These are phyloP conservation scores for Colletotrichum sp. DNA, from an alignment of 2,329 filamentous ascomycete species.

Conservation along the genomic window DNA sequence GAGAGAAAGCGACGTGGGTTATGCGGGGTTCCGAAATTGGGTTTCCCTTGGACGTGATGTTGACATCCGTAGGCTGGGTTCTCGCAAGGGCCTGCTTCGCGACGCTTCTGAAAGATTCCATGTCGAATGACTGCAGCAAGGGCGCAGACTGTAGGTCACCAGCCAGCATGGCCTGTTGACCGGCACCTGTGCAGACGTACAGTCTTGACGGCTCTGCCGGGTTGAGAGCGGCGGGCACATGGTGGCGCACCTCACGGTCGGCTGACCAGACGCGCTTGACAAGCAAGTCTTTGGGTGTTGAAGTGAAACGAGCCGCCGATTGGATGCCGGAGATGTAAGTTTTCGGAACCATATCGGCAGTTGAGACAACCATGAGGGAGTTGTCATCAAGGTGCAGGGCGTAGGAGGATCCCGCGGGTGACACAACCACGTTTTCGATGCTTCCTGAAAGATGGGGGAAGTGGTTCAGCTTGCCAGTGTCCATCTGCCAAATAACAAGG, in stretches of 20 bases:
- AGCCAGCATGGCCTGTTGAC: constrained; percentile 61
- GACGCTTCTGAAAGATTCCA: constrained; percentile 78
- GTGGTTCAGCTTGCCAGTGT: constrained; percentile 81
- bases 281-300: constrained; percentile 55
- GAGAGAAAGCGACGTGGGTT: constrained; percentile 75
- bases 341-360: constrained; percentile 84
- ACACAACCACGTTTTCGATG: constrained; percentile 86
- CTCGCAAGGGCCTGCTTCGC: constrained; percentile 88
- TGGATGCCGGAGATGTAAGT: constrained; percentile 87
- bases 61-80: constrained; percentile 84
- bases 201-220: constrained; percentile 68
- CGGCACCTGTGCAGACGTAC: constrained; percentile 70
- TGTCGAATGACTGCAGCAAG: constrained; percentile 83
- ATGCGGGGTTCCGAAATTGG: constrained; percentile 80
- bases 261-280: constrained; percentile 57
- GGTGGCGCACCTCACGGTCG: constrained; percentile 47
- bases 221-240: constrained; percentile 66
- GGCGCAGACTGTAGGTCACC: constrained; percentile 55
- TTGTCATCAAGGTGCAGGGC: constrained; percentile 89
- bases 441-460: constrained; percentile 89
- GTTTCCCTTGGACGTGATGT: constrained; percentile 73
- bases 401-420: constrained; percentile 80
- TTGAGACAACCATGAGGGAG: constrained; percentile 88
- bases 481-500: constrained; percentile 90
- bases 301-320: constrained; percentile 56